Evolutionary conservation across 139 green algal species (phyloP), one percentile per base, ranked within the genome.

Genomic region (Nannochloris sp.): DNA sequence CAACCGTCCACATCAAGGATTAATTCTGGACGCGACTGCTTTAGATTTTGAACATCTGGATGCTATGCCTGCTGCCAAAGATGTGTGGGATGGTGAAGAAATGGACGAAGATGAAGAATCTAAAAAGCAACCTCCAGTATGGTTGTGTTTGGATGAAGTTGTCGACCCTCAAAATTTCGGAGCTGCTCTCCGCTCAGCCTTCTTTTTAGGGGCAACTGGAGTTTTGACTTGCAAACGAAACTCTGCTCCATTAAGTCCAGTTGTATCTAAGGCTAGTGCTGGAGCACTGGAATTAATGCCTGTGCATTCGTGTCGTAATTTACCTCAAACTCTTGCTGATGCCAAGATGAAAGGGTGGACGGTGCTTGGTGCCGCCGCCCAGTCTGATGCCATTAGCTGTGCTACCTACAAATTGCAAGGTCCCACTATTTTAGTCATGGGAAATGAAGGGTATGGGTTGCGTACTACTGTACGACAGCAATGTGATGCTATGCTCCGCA

Each of bases 131-230:
- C 61, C 66, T 31, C 83, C 81, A 0, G 71, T 93, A 27, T 97
- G 90, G 90, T 54, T 97, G 46, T 88, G 82, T 23, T 77, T 97
- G 48, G 90, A 97, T 55, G 88, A 97, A 70, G 85, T 96, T 6
- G 68, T 71, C 33, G 88, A 95, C 61, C 88, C 88, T 74, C 87
- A 95, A 87, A 97, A 97, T 81, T 80, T 97, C 60, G 89, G 90
- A 23, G 91, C 91, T 29, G 79, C 91, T 39, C 64, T 97, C 55
- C 81, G 91, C 25, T 90, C 71, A 13, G 89, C 85, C 1, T 75
- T 87, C 65, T 97, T 92, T 76, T 73, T 97, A 42, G 91, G 91
- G 0, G 88, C 75, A 3, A 60, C 69, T 4, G 91, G 91, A 25
- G 83, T 97, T 64, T 70, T 97, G 31, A 77, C 76, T 4, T 93